Base-by-base conservation (phyloP, 1,284 basidiomycete genomes). In the Rhodotorula sp. region DNA sequence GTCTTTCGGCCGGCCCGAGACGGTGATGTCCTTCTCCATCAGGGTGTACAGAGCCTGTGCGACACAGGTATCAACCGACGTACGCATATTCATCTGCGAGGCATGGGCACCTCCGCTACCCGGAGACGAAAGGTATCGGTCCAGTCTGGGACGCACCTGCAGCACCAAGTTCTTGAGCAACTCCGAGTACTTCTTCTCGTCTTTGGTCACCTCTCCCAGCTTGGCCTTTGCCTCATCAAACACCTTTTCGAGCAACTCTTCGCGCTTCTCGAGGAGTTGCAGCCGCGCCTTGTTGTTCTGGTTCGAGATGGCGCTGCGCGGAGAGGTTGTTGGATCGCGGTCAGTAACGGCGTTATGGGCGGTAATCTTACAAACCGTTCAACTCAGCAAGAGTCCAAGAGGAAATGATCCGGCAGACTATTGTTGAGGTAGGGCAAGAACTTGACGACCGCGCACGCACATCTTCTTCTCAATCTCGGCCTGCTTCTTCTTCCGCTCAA, bases 241-340 rank as follows among this genome's bases (percentile, higher is more conserved):
- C 68, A 98, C 87, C 67, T 91, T 88, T 79, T 96, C 90, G 6
- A 98, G 84, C 73, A 95, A 88, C 80, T 97, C 92, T 81, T 99
- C 95, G 64, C 95, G 88, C 70, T 89, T 87, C 80, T 95, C 91
- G 26, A 99, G 87, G 42, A 99, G 86, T 80, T 87, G 88, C 78
- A 99, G 86, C 65, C 96, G 91, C 10, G 95, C 93, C 80, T 91
- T 93, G 86, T 99, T 99, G 77, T 93, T 96, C 72, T 95, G 86
- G 49, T 91, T 98, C 5, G 95, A 99, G 80, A 96, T 92, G 10
- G 93, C 88, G 78, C 95, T 99, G 80, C 22, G 20, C 37, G n/a
- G 12, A 46, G 44, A 20, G 57, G 44, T 14, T 26, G 22, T 15
- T 29, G 24, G 14, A 14, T 24, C 15, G 6, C 8, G 17, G n/a